Conservation (phyloP, 1,284 basidiomycete genomes). For the Apiotrichum gracile region DNA sequence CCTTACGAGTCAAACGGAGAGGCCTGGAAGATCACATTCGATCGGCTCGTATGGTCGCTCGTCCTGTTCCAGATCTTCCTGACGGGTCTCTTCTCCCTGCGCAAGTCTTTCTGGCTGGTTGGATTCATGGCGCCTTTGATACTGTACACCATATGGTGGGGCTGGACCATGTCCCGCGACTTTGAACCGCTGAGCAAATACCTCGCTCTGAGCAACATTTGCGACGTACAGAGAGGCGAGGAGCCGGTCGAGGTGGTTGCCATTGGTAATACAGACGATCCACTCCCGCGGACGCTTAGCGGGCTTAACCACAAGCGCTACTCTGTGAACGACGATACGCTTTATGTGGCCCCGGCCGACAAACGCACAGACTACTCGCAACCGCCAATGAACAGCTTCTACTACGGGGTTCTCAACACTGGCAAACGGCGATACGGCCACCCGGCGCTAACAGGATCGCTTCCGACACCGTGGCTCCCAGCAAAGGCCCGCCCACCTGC, state of each 20-base stretch:
- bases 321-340: constrained; percentile 84
- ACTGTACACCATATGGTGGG: constrained; percentile 68
- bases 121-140: constrained; percentile 68
- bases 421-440: constrained; percentile 74
- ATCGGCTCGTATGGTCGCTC: constrained; percentile 79
- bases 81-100: constrained; percentile 84
- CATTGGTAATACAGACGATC: constrained; percentile 57
- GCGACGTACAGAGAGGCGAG: constrained; percentile 78
- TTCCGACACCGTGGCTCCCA: constrained; percentile 87
- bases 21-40: constrained; percentile 81
- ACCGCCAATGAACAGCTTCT: constrained; percentile 90
- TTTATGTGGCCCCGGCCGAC: constrained; percentile 89
- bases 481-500: constrained; percentile 59
- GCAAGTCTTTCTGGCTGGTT: constrained; percentile 66
- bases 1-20: constrained; percentile 48
- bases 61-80: constrained; percentile 82
- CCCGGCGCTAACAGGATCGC: constrained; percentile 76
- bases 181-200: constrained; percentile 74
- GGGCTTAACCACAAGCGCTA: constrained; percentile 77
- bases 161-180: constrained; percentile 63
- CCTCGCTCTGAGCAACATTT: constrained; percentile 72
- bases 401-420: constrained; percentile 73
- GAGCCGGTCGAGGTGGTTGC: constrained; percentile 67
- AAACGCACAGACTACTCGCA: constrained; percentile 88
- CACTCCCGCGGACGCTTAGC: constrained; percentile 74